These are phyloP conservation scores for Fonsecaea pugnacius DNA, from an alignment of 2,329 filamentous ascomycete genomes.

Conservation along the genomic window DNA sequence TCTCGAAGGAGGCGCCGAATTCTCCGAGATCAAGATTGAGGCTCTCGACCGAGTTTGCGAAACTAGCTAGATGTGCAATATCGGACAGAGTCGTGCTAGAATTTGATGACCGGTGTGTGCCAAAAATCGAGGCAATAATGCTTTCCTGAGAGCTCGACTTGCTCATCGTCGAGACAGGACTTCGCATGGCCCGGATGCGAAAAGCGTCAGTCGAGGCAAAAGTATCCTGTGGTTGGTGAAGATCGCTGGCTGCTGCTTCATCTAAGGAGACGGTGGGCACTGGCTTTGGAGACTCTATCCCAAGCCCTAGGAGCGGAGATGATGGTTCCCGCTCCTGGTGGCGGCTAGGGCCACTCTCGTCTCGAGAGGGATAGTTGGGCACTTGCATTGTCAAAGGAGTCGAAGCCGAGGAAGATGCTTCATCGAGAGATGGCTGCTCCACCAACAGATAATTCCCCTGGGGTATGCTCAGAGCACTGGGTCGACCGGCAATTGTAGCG, in stretches of 20 bases:
- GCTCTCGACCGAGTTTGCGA: slow-evolving; percentile 33
- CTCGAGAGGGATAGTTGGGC: slow-evolving; percentile 6
- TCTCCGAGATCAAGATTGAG: slow-evolving; percentile 29
- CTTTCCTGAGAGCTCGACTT: slow-evolving; percentile 63
- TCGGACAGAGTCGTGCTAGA: slow-evolving; percentile 54
- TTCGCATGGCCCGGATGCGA: slow-evolving; percentile 41
- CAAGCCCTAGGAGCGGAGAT: slow-evolving; percentile 31
- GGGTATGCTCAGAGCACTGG: slow-evolving; percentile 8
- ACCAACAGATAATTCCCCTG: slow-evolving; percentile 25
- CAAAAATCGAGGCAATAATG: slow-evolving; percentile 53
- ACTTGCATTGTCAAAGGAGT: slow-evolving; percentile 35
- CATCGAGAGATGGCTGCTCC: slow-evolving; percentile 25
- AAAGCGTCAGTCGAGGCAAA: slow-evolving; percentile 14
- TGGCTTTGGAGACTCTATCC: slow-evolving; percentile 24
- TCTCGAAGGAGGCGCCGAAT: slow-evolving; percentile 8
- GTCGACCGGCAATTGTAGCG: background rate
- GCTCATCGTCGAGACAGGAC: slow-evolving; percentile 58
- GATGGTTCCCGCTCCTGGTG: slow-evolving; percentile 13
- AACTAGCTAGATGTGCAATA: slow-evolving; percentile 33
- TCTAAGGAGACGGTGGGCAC: slow-evolving; percentile 12
- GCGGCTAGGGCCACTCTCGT: background rate
- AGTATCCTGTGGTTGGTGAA: background rate
- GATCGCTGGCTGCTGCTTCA: background rate
- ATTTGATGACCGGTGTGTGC: slow-evolving; percentile 53
- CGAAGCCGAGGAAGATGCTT: slow-evolving; percentile 30